Evolutionary conservation across 495 filamentous ascomycete species (phyloP).

Genomic region (Aspergillus asperescens): DNA sequence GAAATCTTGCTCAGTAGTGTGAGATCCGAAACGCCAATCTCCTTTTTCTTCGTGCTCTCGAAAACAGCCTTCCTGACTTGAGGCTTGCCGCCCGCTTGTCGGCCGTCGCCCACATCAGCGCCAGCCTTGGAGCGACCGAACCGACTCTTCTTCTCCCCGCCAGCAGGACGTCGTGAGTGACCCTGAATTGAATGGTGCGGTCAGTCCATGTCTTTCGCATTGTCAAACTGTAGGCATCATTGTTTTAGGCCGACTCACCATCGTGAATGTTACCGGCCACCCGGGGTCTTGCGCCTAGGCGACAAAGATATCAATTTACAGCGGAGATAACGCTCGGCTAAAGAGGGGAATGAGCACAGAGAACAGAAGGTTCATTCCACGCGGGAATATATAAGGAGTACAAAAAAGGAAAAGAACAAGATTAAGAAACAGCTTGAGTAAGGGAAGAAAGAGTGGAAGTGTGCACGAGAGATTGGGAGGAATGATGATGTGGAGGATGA

Average conservation of each 20-base stretch:
- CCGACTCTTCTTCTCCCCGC: conserved; percentile 47
- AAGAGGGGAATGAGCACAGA: conserved; percentile 14
- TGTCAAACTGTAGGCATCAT: not conserved
- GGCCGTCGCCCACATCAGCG: conserved; percentile 44
- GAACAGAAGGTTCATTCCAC: conserved; percentile 17
- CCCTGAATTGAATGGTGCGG: conserved; percentile 30
- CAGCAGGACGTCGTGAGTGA: conserved; percentile 46
- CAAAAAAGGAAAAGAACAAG: conserved; percentile 10
- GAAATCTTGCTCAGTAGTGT: conserved; percentile 97
- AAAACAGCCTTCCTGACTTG: conserved; percentile 93
- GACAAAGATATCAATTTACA: conserved; percentile 27
- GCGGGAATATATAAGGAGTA: conserved; percentile 11
- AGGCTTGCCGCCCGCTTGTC: conserved; percentile 48
- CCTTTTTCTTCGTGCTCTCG: conserved; percentile 96
- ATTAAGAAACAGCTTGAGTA: conserved; percentile 6
- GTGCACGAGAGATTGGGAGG: conserved; percentile 7
- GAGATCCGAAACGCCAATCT: conserved; percentile 96
- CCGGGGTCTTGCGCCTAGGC: conserved; percentile 30
- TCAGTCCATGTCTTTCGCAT: conserved; percentile 1
- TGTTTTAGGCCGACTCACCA: conserved; percentile 26
- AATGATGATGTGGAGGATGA: conserved; percentile 23
- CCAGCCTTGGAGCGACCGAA: conserved; percentile 46
- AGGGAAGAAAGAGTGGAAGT: conserved; percentile 13
- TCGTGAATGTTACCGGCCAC: conserved; percentile 28
- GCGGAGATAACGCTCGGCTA: conserved; percentile 9